Percentiles rank a stretch among this genome's conserved stretches.
These are phyloP conservation scores for Colletotrichum caudatum DNA, from an alignment of 2,329 filamentous ascomycete species.

Conservation along the genomic window DNA sequence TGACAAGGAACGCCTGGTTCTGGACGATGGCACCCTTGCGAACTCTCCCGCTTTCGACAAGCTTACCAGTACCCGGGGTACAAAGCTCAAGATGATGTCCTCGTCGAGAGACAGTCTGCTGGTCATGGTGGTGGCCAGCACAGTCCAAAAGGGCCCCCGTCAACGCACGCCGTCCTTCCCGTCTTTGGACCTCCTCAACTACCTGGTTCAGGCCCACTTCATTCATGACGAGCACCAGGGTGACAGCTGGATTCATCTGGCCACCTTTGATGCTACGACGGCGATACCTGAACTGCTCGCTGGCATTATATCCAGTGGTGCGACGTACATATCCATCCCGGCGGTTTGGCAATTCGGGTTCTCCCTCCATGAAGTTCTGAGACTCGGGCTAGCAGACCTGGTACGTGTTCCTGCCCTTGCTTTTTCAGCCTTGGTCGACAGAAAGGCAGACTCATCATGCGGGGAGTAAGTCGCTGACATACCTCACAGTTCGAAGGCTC, in stretches of 20 bases:
- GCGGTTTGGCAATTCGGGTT: constrained; percentile 55
- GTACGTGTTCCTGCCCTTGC: constrained; percentile 20
- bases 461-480: neutral
- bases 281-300: constrained; percentile 53
- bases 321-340: constrained; percentile 52
- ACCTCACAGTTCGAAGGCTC: constrained; percentile 50
- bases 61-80: constrained; percentile 30
- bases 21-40: constrained; percentile 31
- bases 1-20: constrained; percentile 31
- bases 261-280: constrained; percentile 53
- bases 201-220: constrained; percentile 51
- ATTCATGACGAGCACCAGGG: constrained; percentile 45
- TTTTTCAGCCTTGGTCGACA: neutral
- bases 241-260: constrained; percentile 48
- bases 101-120: constrained; percentile 48
- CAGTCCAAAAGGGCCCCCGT: constrained; percentile 45
- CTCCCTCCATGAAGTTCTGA: constrained; percentile 55
- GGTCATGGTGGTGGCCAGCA: constrained; percentile 47
- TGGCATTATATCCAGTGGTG: constrained; percentile 52
- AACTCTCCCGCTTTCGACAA: constrained; percentile 37
- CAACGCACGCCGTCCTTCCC: constrained; percentile 54
- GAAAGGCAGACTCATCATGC: neutral
- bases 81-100: constrained; percentile 43
- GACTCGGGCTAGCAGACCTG: constrained; percentile 46
- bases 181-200: constrained; percentile 53